Percentiles rank a stretch among this genome's conserved stretches.
phyloP scores from a whole-genome alignment of 1,284 basidiomycete genomes.

The Melanopsichium pennsylvanicum region DNA sequence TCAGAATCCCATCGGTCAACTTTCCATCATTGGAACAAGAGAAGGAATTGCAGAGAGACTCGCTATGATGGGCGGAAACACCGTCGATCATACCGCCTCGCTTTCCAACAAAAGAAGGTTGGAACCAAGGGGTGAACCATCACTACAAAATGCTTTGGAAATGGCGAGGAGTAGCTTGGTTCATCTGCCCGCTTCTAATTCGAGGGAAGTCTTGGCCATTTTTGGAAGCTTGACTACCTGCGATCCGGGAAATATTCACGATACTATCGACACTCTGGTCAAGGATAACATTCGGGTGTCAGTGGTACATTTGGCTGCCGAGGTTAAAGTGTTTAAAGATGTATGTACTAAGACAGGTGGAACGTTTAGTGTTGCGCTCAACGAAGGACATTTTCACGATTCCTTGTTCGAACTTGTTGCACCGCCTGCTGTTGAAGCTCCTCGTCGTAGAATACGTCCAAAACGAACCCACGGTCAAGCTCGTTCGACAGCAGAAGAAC shows the following conservation, averaged over 20 bases:
- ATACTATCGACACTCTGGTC: conserved; percentile 83
- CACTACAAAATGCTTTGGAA: conserved; percentile 92
- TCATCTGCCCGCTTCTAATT: conserved; percentile 92
- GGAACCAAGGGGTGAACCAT: conserved; percentile 89
- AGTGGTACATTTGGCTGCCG: conserved; percentile 86
- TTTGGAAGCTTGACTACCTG: conserved; percentile 95
- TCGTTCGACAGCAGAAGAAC: not conserved
- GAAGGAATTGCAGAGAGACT: conserved; percentile 62
- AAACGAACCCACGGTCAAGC: not conserved
- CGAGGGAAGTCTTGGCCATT: conserved; percentile 89
- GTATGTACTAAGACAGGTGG: conserved; percentile 68
- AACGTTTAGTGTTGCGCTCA: conserved; percentile 81
- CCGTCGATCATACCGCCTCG: conserved; percentile 86
- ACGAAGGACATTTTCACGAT: conserved; percentile 96
- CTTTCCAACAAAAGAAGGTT: conserved; percentile 87
- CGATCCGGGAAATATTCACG: conserved; percentile 95
- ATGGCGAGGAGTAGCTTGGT: conserved; percentile 72
- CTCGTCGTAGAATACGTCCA: conserved; percentile 4
- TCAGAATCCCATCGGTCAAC: conserved; percentile 96
- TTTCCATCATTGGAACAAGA: conserved; percentile 61
- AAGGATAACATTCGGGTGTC: conserved; percentile 83
- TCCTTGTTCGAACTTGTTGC: conserved; percentile 94
- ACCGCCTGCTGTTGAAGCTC: conserved; percentile 69
- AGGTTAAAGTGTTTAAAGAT: conserved; percentile 95
- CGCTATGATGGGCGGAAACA: conserved; percentile 81